Conservation (phyloP, 805 yeast genomes). For the Ogataea ramenticola region DNA sequence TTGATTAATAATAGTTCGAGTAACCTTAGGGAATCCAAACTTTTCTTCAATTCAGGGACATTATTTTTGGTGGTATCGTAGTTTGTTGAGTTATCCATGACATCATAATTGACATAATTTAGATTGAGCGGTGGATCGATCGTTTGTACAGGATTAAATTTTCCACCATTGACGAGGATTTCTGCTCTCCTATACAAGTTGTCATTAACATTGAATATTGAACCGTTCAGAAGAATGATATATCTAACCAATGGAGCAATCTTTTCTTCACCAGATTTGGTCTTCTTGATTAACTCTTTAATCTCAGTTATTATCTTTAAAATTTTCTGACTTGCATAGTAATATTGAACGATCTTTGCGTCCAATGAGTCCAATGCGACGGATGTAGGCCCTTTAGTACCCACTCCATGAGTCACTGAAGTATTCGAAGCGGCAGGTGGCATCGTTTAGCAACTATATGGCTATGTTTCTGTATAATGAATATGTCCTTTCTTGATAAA, state of each 20-base stretch:
- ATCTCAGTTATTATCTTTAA: conserved; percentile 29
- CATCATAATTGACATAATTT: conserved; percentile 24
- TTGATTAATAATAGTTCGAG: conserved; percentile 22
- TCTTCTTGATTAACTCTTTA: conserved; percentile 14
- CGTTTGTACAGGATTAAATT: conserved; percentile 35
- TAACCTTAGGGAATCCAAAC: conserved; percentile 18
- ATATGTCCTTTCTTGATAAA: too few species aligned
- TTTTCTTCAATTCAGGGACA: conserved; percentile 20
- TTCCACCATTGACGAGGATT: conserved; percentile 29
- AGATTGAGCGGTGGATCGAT: conserved; percentile 33
- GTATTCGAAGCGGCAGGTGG: too few species aligned
- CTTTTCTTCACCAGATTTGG: conserved; percentile 8
- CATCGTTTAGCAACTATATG: too few species aligned
- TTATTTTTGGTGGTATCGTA: conserved; percentile 25
- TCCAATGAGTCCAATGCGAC: conserved; percentile 39
- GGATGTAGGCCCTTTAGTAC: conserved; percentile 3
- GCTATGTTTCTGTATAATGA: too few species aligned
- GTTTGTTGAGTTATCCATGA: conserved; percentile 26
- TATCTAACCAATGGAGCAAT: conserved; percentile 29
- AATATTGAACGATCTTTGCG: conserved; percentile 52
- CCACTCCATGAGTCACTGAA: too few species aligned
- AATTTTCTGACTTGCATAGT: conserved; percentile 43
- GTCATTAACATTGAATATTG: conserved; percentile 33
- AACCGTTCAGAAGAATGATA: conserved; percentile 31
- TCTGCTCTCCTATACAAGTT: conserved; percentile 31